phyloP scores from a whole-genome alignment of 305 asterid species.

The Rubia peregrina region DNA sequence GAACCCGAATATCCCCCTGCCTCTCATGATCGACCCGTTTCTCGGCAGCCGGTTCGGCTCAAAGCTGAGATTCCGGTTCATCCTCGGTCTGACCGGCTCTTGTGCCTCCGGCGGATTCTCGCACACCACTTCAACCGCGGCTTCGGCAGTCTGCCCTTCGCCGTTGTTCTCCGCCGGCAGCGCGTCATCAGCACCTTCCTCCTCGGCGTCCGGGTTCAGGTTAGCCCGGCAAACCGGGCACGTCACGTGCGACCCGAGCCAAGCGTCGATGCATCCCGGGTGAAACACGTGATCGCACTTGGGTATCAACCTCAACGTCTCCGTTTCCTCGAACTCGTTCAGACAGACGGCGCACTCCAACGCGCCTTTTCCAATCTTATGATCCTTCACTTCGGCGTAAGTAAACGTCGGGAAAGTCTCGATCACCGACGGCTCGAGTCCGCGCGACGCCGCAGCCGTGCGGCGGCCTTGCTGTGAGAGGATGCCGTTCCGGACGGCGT shows the following conservation, averaged over 20 bases:
- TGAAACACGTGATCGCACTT: slow-evolving; percentile 53
- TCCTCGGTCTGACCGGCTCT: slow-evolving; percentile 13
- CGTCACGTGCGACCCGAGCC: slow-evolving; percentile 42
- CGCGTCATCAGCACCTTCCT: slow-evolving; percentile 19
- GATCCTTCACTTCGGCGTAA: slow-evolving; percentile 42
- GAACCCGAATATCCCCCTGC: slow-evolving; percentile 19
- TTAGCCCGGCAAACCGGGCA: slow-evolving; percentile 49
- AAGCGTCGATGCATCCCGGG: slow-evolving; percentile 42
- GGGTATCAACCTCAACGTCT: slow-evolving; percentile 39
- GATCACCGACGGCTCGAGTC: slow-evolving; percentile 29
- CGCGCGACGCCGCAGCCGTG: slow-evolving; percentile 29
- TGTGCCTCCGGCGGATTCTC: slow-evolving; percentile 13
- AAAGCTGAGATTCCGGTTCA: slow-evolving; percentile 25
- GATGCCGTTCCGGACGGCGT: slow-evolving; percentile 19
- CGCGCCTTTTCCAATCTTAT: slow-evolving; percentile 38
- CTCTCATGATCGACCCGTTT: slow-evolving; percentile 23
- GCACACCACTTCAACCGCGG: slow-evolving; percentile 19
- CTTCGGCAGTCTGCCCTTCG: slow-evolving; percentile 12
- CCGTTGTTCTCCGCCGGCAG: slow-evolving; percentile 4
- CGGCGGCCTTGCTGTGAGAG: slow-evolving; percentile 28
- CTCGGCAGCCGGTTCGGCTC: slow-evolving; percentile 24
- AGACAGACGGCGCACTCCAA: slow-evolving; percentile 52
- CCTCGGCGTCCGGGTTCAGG: slow-evolving; percentile 26
- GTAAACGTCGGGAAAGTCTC: slow-evolving; percentile 43
- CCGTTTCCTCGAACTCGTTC: slow-evolving; percentile 38